These are phyloP conservation scores for Claviceps paspali DNA, from an alignment of 2,329 filamentous ascomycete genomes.

Conservation along the genomic window DNA sequence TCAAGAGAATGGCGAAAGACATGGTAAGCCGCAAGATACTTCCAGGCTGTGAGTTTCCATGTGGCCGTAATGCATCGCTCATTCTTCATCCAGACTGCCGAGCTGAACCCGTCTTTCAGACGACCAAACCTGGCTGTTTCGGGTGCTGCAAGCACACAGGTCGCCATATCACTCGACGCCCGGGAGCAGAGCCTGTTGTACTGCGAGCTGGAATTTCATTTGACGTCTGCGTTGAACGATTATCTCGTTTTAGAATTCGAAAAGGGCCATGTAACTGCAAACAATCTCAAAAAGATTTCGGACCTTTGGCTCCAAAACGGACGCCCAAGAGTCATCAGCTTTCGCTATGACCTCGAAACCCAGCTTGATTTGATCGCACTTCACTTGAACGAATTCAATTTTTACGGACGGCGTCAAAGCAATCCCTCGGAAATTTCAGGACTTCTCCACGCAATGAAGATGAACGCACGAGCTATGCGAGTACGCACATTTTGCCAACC, in stretches of 20 bases:
- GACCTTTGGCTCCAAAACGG: conserved; percentile 37
- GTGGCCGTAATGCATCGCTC: conserved; percentile 4
- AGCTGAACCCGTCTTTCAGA: conserved; percentile 14
- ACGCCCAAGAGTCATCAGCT: conserved; percentile 38
- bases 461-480: conserved; percentile 35
- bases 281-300: conserved; percentile 34
- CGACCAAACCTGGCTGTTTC: background rate
- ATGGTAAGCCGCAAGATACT: conserved; percentile 34
- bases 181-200: conserved; percentile 44
- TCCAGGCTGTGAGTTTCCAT: no score
- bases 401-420: conserved; percentile 33
- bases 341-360: conserved; percentile 44
- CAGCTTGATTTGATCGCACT: conserved; percentile 38
- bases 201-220: conserved; percentile 40
- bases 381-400: conserved; percentile 37
- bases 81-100: conserved; percentile 14
- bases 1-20: conserved; percentile 39
- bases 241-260: conserved; percentile 39
- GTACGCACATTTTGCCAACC: conserved; percentile 43
- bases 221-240: conserved; percentile 34
- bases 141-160: conserved; percentile 9
- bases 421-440: conserved; percentile 28
- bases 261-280: conserved; percentile 36
- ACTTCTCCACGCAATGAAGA: conserved; percentile 35
- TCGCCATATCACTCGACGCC: conserved; percentile 35